Base-by-base conservation (phyloP, 2,329 filamentous ascomycete species). In the Achaetomium macrosporum region DNA sequence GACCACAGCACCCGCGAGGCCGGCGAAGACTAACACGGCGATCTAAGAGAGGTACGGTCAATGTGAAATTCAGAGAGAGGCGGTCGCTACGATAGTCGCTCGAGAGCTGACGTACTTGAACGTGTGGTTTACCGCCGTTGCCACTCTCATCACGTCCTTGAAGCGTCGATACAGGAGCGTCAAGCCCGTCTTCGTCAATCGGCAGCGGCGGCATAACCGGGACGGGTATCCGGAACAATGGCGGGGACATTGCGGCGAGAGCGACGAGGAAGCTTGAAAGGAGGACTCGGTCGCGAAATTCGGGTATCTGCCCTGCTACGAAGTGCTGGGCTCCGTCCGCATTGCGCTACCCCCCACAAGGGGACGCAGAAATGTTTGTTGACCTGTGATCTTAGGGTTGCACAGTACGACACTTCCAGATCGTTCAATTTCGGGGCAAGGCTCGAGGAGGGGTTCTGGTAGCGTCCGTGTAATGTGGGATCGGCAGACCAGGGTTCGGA, bases 241-340 rank as follows among this genome's bases (percentile, higher is more conserved):
- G 55, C 47, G 57, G 55, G 47, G 57, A 25, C 57, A 59, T 59
- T 36, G 40, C 39, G 42, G 50, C 31, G 33, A 20, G 16, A 16
- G 31, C 16, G 13, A 39, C 40, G 17, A 29, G 13, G 15, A 35
- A n/a, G 33, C 17, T 11, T 15, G 30, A 41, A 19, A 5, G 42
- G 25, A 16, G 36, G 16, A 13, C n/a, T 46, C 43, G 17, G 41
- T 48, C 40, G 41, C 40, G 7, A 17, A 20, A 16, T 31, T 31
- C 30, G 25, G 15, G 25, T 35, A 17, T 42, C 19, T 44, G 45
- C 42, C 42, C 50, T 48, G 46, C 42, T 57, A 42, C 42, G 53
- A 48, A 45, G 39, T 30, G 16, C 41, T 55, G 30, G 51, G 40
- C 47, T n/a, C 39, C 47, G 31, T 42, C 48, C 16, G 51, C 57